phyloP scores from a whole-genome alignment of 768 basidiomycete species.

The Boletus speciosus region DNA sequence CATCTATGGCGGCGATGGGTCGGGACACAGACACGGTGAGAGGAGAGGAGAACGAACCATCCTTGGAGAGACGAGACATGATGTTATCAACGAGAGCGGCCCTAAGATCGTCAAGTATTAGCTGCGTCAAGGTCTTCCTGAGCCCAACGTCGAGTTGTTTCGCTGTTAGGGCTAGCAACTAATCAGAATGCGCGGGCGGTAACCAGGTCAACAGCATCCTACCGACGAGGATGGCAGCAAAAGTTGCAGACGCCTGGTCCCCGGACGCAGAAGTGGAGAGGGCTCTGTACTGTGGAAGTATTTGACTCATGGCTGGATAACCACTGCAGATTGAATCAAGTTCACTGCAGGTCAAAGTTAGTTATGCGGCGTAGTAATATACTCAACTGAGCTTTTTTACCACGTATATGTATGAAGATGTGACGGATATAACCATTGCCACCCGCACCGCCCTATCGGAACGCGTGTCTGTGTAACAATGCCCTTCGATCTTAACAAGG shows the following conservation, averaged over 20 bases:
- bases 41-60: conserved; percentile 42
- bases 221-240: conserved; percentile 19
- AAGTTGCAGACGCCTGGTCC: conserved; percentile 1
- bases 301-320: conserved; percentile 13
- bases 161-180: conserved; percentile 8
- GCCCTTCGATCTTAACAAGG: conserved; percentile 17
- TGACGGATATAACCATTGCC: not conserved
- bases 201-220: conserved; percentile 4
- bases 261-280: conserved; percentile 13
- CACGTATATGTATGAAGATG: too few relatives aligned
- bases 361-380: too few relatives aligned
- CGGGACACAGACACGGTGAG: not conserved
- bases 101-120: conserved; percentile 59
- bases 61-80: conserved; percentile 47
- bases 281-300: conserved; percentile 16
- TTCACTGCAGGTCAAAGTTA: not conserved
- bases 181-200: conserved; percentile 9
- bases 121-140: conserved; percentile 54
- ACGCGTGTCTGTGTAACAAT: conserved; percentile 16
- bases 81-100: conserved; percentile 32
- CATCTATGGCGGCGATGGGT: conserved; percentile 44
- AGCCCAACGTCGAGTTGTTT: conserved; percentile 35
- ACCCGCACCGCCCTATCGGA: conserved; percentile 18
- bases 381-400: too few relatives aligned
- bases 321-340: not conserved